phyloP scores from a whole-genome alignment of 768 basidiomycete genomes.

The Pulveroboletus sp. region DNA sequence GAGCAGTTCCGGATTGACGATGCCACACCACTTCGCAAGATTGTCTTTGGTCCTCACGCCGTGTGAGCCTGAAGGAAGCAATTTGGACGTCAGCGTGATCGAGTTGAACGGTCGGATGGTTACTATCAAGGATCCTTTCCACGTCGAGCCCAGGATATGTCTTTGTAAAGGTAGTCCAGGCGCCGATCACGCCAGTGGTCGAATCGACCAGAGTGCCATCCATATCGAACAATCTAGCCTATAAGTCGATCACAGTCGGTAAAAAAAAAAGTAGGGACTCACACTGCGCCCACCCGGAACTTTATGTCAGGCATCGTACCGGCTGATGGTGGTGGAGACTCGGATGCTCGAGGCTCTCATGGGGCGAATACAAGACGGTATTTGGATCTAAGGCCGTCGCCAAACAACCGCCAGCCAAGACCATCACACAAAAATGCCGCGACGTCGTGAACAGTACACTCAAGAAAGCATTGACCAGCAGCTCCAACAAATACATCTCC shows the following conservation, averaged over 20 bases:
- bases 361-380: constrained; percentile 10
- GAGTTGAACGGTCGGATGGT: constrained; percentile 21
- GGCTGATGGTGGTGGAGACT: constrained; percentile 1
- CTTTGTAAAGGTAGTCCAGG: constrained; percentile 75
- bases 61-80: constrained; percentile 53
- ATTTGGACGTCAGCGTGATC: neutral
- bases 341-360: neutral
- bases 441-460: constrained; percentile 66
- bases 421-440: constrained; percentile 51
- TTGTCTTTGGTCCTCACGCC: constrained; percentile 85
- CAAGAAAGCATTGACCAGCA: constrained; percentile 86
- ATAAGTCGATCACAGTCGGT: neutral
- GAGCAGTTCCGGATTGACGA: constrained; percentile 63
- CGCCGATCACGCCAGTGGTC: constrained; percentile 74
- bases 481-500: constrained; percentile 85
- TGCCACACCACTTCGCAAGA: constrained; percentile 64
- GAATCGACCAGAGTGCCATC: constrained; percentile 82
- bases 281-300: constrained; percentile 41
- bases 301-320: constrained; percentile 32
- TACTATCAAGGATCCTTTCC: constrained; percentile 58
- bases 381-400: constrained; percentile 35
- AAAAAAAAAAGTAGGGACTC: constrained; percentile 13
- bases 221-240: constrained; percentile 70
- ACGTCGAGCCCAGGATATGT: constrained; percentile 67
- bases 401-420: constrained; percentile 38